Evolutionary conservation across 495 filamentous ascomycete species (phyloP), one percentile per base, ranked within the genome.

Genomic region (Durotheca rogersii): DNA sequence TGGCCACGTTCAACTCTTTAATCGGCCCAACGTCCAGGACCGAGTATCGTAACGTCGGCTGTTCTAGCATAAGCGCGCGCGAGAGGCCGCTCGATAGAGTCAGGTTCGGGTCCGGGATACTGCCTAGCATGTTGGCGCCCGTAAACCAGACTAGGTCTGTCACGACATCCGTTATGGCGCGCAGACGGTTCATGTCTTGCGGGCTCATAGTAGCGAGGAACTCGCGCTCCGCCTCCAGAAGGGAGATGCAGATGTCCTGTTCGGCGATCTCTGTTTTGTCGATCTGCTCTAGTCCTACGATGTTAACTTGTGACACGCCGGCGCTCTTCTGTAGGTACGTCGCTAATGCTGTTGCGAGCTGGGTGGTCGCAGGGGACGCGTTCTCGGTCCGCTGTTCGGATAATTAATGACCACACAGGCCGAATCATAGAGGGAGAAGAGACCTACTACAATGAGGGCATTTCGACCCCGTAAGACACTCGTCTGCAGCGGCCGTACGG

Each of bases 31-130:
- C 20, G 17, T 60, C 56, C 2, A 51, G 38, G 15, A 62, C 54
- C 1, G 46, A 48, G 41, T 70, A 70, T 1, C 48, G 52, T 1
- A 73, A 50, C 1, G 69, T 56, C 1, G 68, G 69, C 50, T 72
- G 70, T 11, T 72, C 71, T 1, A 72, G 47, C 51, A 64, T 66
- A 1, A 72, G 21, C 4, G 70, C 58, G 4, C 71, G 62, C 1
- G 65, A 61, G 5, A 74, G 53, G 3, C 71, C 71, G 3, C 32
- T 36, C 2, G 53, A 55, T 1, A 72, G 46, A 0, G 61, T 54
- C 6, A 71, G 54, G 17, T 69, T 60, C 0, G 70, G 67, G 3
- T 49, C 43, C 1, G 51, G 33, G 7, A 41, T 56, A 0, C 36
- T 42, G 6, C 37, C 31, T 1, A 72, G 23, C 9, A 45, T 48